These are phyloP conservation scores for Boletus tomentosulus DNA, from an alignment of 768 basidiomycete species.

Conservation along the genomic window DNA sequence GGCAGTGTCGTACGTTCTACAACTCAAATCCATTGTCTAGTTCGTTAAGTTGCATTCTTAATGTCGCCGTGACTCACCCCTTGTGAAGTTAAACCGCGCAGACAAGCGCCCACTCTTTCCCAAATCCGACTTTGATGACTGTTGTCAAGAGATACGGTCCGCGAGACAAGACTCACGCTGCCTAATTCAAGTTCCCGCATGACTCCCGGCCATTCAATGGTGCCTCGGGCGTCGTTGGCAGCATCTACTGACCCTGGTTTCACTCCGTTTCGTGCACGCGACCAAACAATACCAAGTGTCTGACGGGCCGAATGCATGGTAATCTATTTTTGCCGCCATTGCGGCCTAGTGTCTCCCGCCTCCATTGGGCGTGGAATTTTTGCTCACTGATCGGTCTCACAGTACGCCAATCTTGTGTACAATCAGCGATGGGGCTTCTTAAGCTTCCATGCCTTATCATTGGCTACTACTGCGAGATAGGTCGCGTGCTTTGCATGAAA, in stretches of 20 bases:
- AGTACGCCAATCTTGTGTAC: slow-evolving; percentile 21
- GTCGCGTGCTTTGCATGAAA: slow-evolving; percentile 21
- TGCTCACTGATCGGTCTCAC: slow-evolving; percentile 18
- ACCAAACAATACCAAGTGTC: slow-evolving; percentile 2
- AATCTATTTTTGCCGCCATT: not conserved
- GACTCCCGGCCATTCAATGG: not conserved
- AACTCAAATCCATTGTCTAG: not conserved
- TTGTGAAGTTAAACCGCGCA: slow-evolving; percentile 4
- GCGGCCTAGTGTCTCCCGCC: not conserved
- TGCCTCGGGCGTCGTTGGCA: not conserved
- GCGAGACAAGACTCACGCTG: not conserved
- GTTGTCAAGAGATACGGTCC: slow-evolving; percentile 1
- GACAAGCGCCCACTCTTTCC: not conserved
- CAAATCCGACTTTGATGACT: slow-evolving; percentile 3
- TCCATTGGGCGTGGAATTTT: slow-evolving; percentile 3
- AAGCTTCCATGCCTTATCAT: slow-evolving; percentile 12
- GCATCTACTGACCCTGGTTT: slow-evolving; percentile 14
- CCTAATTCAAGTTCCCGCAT: not conserved
- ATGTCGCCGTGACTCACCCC: slow-evolving; percentile 17
- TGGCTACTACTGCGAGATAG: slow-evolving; percentile 12
- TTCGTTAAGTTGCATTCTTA: not conserved
- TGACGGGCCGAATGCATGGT: not conserved
- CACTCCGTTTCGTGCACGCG: slow-evolving; percentile 3
- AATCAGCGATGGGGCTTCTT: slow-evolving; percentile 15
- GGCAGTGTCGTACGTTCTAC: slow-evolving; percentile 7